phyloP scores from a whole-genome alignment of 2,329 filamentous ascomycete genomes.

The Clonostachys sp. region DNA sequence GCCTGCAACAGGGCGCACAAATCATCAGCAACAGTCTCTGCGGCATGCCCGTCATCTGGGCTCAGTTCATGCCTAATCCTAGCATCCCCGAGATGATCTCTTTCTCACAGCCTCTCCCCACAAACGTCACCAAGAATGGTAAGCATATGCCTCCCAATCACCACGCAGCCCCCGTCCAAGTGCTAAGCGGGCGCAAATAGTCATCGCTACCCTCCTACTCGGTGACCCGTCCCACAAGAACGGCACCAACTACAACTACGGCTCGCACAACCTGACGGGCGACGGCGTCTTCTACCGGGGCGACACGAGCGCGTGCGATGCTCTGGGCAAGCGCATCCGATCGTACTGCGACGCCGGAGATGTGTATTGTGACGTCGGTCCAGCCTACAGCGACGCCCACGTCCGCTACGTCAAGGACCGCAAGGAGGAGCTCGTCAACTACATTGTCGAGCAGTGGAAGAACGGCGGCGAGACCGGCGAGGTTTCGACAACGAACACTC shows the following conservation, averaged over 20 bases:
- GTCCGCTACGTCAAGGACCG: slow-evolving; percentile 12
- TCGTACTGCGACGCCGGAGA: slow-evolving; percentile 16
- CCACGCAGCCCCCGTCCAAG: not conserved
- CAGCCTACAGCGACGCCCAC: slow-evolving; percentile 5
- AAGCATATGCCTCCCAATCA: not conserved
- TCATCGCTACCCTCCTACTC: slow-evolving; percentile 12
- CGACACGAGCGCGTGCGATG: slow-evolving; percentile 8
- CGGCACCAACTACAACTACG: slow-evolving; percentile 8
- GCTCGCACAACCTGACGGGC: slow-evolving; percentile 6
- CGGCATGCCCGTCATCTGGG: slow-evolving; percentile 7
- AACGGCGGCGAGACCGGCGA: not conserved
- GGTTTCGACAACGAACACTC: too few species aligned
- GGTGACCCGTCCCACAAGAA: slow-evolving; percentile 13
- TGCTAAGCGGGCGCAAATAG: slow-evolving; percentile 2
- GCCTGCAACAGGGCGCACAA: slow-evolving; percentile 12
- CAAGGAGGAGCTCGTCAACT: slow-evolving; percentile 9
- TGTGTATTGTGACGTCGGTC: slow-evolving; percentile 13
- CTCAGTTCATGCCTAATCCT: not conserved
- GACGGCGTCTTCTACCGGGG: slow-evolving; percentile 12
- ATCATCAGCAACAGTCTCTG: slow-evolving; percentile 12
- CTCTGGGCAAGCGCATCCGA: slow-evolving; percentile 11
- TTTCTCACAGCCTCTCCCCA: slow-evolving; percentile 1
- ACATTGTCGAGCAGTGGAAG: slow-evolving; percentile 11
- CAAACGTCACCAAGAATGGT: slow-evolving; percentile 9
- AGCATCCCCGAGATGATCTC: slow-evolving; percentile 4